These are phyloP conservation scores for Colletotrichum tropicicola DNA, from an alignment of 2,329 filamentous ascomycete species.

Conservation along the genomic window DNA sequence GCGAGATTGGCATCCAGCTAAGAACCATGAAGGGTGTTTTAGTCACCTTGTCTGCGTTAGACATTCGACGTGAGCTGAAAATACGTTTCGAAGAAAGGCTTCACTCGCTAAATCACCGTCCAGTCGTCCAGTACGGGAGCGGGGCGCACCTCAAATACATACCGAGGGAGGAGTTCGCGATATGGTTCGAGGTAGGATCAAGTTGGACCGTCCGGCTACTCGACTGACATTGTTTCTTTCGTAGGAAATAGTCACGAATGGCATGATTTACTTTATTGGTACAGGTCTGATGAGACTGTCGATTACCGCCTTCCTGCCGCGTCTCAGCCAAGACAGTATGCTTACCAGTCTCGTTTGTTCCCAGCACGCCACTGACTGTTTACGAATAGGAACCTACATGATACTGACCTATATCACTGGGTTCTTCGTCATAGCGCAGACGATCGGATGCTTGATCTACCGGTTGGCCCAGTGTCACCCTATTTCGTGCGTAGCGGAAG, in stretches of 20 bases:
- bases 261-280: conserved; percentile 39
- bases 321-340: conserved; percentile 43
- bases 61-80: neutral
- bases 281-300: conserved; percentile 42
- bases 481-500: neutral
- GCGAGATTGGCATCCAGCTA: neutral
- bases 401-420: conserved; percentile 23
- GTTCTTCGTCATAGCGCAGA: conserved; percentile 21
- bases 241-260: neutral
- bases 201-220: too few relatives aligned
- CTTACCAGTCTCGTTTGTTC: neutral
- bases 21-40: neutral
- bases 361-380: neutral
- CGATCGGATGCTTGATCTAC: conserved; percentile 27
- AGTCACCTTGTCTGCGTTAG: neutral
- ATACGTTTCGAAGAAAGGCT: too few relatives aligned
- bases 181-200: neutral
- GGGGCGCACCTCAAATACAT: neutral
- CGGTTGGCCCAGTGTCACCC: conserved; percentile 30
- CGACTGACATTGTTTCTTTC: neutral
- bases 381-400: neutral
- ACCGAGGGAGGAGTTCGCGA: neutral
- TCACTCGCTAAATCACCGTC: too few relatives aligned
- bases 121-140: neutral
- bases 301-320: conserved; percentile 43